Percentiles rank a stretch among this genome's conserved stretches.
These are phyloP conservation scores for Scenedesmus sp. DNA, from an alignment of 163 green algal genomes.

Conservation along the genomic window DNA sequence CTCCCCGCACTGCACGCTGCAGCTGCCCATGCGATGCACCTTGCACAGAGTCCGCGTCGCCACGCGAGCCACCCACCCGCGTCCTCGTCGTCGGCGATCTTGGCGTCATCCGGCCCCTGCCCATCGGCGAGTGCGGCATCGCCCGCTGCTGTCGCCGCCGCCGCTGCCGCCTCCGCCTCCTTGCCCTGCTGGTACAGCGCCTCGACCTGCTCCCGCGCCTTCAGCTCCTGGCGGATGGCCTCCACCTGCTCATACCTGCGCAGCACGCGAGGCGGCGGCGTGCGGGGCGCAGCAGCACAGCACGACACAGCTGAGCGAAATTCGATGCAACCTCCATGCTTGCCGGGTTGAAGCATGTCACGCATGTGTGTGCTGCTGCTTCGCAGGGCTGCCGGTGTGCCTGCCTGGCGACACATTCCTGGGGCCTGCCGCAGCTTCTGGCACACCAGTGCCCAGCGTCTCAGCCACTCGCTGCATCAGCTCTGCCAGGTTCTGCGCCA, in stretches of 20 bases:
- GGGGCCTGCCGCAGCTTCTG: neutral
- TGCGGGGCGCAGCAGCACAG: too few relatives aligned
- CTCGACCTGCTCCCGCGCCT: conserved; percentile 81
- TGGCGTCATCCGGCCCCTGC: conserved; percentile 79
- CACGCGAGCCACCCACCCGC: conserved; percentile 63
- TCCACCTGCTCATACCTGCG: conserved; percentile 90
- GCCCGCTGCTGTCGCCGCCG: conserved; percentile 25
- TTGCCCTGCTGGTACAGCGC: conserved; percentile 47
- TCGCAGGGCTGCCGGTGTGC: neutral
- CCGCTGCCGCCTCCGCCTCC: conserved; percentile 15
- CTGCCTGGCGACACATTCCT: neutral
- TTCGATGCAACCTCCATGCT: too few relatives aligned
- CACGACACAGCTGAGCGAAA: too few relatives aligned
- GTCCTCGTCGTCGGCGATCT: conserved; percentile 88
- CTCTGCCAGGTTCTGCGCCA: neutral
- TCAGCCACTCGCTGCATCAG: conserved; percentile 22
- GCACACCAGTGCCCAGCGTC: neutral
- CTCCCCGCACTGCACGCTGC: neutral
- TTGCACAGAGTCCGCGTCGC: too few relatives aligned
- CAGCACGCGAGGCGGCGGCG: neutral
- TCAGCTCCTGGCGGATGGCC: conserved; percentile 84
- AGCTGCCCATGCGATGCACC: too few relatives aligned
- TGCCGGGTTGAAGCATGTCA: too few relatives aligned
- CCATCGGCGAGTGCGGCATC: conserved; percentile 45
- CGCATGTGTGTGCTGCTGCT: neutral